Evolutionary conservation across 139 green algal species (phyloP).

Genomic region (Coelastrella sp.): DNA sequence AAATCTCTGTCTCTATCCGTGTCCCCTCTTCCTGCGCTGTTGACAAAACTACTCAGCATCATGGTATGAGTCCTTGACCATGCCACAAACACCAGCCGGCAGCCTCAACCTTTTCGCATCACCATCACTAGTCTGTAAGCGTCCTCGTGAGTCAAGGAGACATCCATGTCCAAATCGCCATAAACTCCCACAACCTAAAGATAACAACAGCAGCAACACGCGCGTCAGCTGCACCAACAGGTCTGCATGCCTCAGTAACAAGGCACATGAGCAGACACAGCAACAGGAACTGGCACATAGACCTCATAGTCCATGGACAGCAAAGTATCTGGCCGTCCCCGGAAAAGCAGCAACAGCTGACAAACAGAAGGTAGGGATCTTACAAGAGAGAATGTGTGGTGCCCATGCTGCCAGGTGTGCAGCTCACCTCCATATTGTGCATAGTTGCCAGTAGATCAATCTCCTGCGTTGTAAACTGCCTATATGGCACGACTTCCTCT

Average conservation of each 20-base stretch:
- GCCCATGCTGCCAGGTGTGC: neutral
- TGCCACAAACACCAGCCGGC: too few relatives aligned
- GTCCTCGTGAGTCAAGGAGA: constrained; percentile 65
- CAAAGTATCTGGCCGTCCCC: too few relatives aligned
- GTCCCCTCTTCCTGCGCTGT: too few relatives aligned
- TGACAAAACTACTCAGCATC: too few relatives aligned
- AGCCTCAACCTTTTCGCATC: constrained; percentile 45
- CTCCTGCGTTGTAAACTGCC: constrained; percentile 63
- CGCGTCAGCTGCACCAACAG: too few relatives aligned
- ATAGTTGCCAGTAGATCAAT: constrained; percentile 52
- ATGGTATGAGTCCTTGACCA: too few relatives aligned
- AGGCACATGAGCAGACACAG: neutral
- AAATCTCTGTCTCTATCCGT: too few relatives aligned
- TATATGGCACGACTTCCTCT: constrained; percentile 61
- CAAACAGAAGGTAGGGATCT: neutral
- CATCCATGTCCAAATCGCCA: constrained; percentile 58
- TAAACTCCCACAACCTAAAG: constrained; percentile 56
- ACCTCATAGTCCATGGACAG: too few relatives aligned
- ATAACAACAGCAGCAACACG: too few relatives aligned
- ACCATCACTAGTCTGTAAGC: constrained; percentile 66
- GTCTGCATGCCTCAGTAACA: neutral
- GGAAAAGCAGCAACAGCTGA: too few relatives aligned
- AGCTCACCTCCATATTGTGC: constrained; percentile 49
- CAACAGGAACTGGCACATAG: too few relatives aligned
- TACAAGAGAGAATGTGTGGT: neutral